Percentiles rank a stretch among this genome's conserved stretches.
Conservation (phyloP, 2,329 filamentous ascomycete species). For the Epichloe amarillans region DNA sequence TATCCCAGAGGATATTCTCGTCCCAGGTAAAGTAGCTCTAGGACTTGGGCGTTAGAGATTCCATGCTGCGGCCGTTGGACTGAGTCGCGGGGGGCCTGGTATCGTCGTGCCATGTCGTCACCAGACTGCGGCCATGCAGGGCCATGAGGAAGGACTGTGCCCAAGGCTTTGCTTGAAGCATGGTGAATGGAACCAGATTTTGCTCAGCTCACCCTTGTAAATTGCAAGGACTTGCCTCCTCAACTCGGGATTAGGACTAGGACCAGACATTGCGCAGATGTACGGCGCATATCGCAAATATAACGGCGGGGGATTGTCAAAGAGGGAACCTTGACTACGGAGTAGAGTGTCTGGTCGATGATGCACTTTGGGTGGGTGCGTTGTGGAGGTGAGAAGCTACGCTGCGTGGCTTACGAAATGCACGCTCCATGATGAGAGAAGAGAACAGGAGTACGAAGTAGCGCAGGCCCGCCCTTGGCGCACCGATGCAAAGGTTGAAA, state of each 20-base stretch:
- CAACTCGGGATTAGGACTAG: slow-evolving; percentile 42
- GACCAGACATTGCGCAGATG: slow-evolving; percentile 12
- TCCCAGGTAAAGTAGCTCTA: slow-evolving; percentile 75
- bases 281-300: neutral
- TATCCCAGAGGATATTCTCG: slow-evolving; percentile 77
- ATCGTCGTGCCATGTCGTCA: neutral
- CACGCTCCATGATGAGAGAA: neutral
- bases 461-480: no score
- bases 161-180: neutral
- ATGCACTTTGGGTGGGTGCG: neutral
- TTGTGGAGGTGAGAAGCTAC: neutral
- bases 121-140: no score
- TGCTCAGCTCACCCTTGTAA: slow-evolving; percentile 60
- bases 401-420: neutral
- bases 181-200: neutral
- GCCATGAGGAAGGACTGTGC: neutral
- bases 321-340: neutral
- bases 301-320: neutral
- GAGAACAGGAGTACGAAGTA: no score
- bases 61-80: neutral
- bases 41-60: neutral
- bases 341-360: neutral
- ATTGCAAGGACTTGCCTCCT: slow-evolving; percentile 69
- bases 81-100: neutral
- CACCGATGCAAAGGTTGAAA: no score